These are phyloP conservation scores for Rasamsonia emersonii DNA, from an alignment of 2,329 filamentous ascomycete species.

Conservation along the genomic window DNA sequence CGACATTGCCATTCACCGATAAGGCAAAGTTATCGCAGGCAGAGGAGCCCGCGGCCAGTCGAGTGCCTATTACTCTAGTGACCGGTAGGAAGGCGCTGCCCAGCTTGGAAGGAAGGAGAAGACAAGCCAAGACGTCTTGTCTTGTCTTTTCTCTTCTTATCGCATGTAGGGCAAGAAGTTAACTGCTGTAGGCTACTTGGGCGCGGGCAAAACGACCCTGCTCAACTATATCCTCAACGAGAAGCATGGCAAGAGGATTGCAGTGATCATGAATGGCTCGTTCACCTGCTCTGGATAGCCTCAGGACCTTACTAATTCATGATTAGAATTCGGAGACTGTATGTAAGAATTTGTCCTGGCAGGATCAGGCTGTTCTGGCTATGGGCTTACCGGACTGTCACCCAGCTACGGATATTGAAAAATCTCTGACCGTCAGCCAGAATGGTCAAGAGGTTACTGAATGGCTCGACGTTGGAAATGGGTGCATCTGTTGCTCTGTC, in stretches of 20 bases:
- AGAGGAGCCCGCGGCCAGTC: slow-evolving; percentile 21
- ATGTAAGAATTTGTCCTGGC: slow-evolving; percentile 28
- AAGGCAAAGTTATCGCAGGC: slow-evolving; percentile 15
- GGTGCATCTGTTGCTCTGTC: slow-evolving; percentile 95
- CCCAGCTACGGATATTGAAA: slow-evolving; percentile 84
- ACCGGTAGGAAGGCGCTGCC: slow-evolving; percentile 31
- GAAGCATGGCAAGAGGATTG: slow-evolving; percentile 94
- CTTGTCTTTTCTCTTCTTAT: slow-evolving; percentile 1
- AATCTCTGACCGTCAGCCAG: slow-evolving; percentile 83
- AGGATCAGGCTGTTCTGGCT: too few species aligned
- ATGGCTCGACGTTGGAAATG: slow-evolving; percentile 94
- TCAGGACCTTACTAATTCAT: slow-evolving; percentile 9
- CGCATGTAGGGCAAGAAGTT: too few species aligned
- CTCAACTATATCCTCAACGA: slow-evolving; percentile 94
- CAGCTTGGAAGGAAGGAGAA: neutral
- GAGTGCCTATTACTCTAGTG: slow-evolving; percentile 43
- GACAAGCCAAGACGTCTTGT: neutral
- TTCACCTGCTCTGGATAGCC: slow-evolving; percentile 12
- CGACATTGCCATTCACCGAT: slow-evolving; percentile 19
- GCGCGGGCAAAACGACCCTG: slow-evolving; percentile 89
- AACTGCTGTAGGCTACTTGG: slow-evolving; percentile 66
- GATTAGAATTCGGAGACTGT: slow-evolving; percentile 72
- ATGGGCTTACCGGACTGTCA: slow-evolving; percentile 4
- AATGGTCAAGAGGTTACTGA: slow-evolving; percentile 76
- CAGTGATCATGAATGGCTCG: slow-evolving; percentile 86